These are phyloP conservation scores for Globisporangium nunn DNA, from an alignment of 352 stramenopile species.

Conservation along the genomic window DNA sequence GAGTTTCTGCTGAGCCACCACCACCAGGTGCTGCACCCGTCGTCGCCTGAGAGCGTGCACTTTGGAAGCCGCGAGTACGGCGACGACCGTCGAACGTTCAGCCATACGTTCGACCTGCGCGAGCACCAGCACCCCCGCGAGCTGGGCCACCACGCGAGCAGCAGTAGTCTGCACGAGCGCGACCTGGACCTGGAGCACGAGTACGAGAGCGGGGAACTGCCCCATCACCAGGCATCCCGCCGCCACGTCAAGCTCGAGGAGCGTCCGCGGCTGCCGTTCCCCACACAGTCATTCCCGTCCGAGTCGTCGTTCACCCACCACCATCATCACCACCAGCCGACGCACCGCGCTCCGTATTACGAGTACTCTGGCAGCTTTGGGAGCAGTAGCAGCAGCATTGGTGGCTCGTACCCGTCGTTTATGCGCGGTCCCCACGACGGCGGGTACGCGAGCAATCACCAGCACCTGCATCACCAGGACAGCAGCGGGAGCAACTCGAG, in stretches of 20 bases:
- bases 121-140: slow-evolving; percentile 11
- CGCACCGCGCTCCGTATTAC: slow-evolving; percentile 24
- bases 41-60: slow-evolving; percentile 18
- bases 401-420: slow-evolving; percentile 35
- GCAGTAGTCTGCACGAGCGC: slow-evolving; percentile 10
- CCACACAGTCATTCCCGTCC: slow-evolving; percentile 49
- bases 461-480: slow-evolving; percentile 8
- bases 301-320: slow-evolving; percentile 39
- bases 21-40: background rate
- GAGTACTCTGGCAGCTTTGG: slow-evolving; percentile 12
- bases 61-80: slow-evolving; percentile 15
- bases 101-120: slow-evolving; percentile 11
- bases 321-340: slow-evolving; percentile 12
- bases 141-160: background rate
- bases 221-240: slow-evolving; percentile 1
- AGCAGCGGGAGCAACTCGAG: background rate
- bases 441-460: slow-evolving; percentile 17
- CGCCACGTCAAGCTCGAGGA: slow-evolving; percentile 28
- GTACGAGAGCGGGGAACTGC: slow-evolving; percentile 6
- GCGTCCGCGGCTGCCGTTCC: slow-evolving; percentile 43
- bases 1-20: slow-evolving; percentile 10
- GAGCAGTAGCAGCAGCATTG: slow-evolving; percentile 8
- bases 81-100: slow-evolving; percentile 23
- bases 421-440: slow-evolving; percentile 25
- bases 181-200: slow-evolving; percentile 21